These are phyloP conservation scores for Torulaspora delbrueckii DNA, from an alignment of 805 yeast genomes.

Conservation along the genomic window DNA sequence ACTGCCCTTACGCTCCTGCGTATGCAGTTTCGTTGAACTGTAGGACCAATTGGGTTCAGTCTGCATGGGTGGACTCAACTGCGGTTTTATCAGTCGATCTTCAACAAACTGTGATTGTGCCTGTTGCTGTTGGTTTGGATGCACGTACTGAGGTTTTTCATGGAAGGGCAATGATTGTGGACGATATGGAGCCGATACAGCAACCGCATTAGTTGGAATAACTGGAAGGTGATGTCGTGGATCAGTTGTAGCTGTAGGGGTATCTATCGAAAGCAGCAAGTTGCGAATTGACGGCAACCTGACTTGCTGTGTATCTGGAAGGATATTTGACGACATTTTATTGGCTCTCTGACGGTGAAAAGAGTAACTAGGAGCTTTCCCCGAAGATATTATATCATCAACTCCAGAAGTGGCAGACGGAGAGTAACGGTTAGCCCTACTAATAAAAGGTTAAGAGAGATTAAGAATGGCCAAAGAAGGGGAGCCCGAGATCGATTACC, in stretches of 20 bases:
- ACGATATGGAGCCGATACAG: neutral
- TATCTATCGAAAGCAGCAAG: constrained; percentile 12
- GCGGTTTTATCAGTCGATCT: neutral
- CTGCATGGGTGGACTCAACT: neutral
- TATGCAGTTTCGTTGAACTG: neutral
- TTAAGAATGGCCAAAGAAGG: neutral
- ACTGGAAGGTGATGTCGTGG: neutral
- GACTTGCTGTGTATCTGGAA: constrained; percentile 8
- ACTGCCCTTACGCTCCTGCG: neutral
- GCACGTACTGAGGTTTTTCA: neutral
- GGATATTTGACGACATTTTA: neutral
- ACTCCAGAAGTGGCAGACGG: neutral
- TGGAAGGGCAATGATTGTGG: neutral
- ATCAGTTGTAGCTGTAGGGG: neutral
- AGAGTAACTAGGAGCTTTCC: neutral
- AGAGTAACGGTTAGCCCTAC: neutral
- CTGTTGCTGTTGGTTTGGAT: neutral
- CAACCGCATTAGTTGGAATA: neutral
- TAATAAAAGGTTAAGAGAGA: neutral
- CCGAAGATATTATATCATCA: neutral
- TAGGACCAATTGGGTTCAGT: constrained; percentile 1
- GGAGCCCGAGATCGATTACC: neutral
- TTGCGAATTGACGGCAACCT: constrained; percentile 17
- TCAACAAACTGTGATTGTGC: neutral
- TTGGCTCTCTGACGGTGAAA: neutral